Base-by-base conservation (phyloP, 129 eudicot species). In the Rutidosis leptorrhynchoides region DNA sequence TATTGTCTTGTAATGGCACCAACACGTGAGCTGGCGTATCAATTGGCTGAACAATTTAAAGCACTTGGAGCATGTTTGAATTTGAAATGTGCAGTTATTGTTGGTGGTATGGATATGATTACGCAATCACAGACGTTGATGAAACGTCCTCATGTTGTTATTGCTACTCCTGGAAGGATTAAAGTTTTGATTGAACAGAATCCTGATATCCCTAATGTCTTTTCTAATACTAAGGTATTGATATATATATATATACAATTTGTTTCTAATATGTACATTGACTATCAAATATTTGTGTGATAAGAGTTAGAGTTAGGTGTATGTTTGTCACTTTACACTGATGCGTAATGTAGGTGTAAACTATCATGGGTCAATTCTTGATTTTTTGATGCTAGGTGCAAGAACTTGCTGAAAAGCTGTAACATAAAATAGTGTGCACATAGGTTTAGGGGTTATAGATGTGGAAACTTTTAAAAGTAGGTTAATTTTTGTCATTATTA, bases 21-120 rank as follows among this genome's bases (percentile, higher is more conserved):
- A 4, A 92, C 98, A 0, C 80, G 95, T 35, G 98, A 92, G 73
- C 83, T 92, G 72, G 98, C 98, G 0, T 83, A 81, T 57, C 98
- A 92, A 78, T 77, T 92, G 69, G 95, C 95, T 0, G 98, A 92
- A 70, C 98, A 92, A 72, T 92, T 92, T 78, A 78, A 82, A 58
- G 98, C 98, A 0, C 89, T 92, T 27, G 98, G 98, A 17, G 78
- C 95, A 0, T 71, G 87, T 24, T 68, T 92, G 84, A 79, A 81
- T 45, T 73, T 92, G 68, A 79, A 90, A 28, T 83, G 90, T 15
- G 62, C 73, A 0, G 91, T 85, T 67, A 67, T 92, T 7, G 95
- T 92, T 21, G 98, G 98, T 6, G 98, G 98, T 3, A 88, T 92
- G 95, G 87, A 92, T 76, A 83, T 77, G 82, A 71, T 92, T 22